Conservation (phyloP, 805 yeast genomes). For the Candida sithepensis region DNA sequence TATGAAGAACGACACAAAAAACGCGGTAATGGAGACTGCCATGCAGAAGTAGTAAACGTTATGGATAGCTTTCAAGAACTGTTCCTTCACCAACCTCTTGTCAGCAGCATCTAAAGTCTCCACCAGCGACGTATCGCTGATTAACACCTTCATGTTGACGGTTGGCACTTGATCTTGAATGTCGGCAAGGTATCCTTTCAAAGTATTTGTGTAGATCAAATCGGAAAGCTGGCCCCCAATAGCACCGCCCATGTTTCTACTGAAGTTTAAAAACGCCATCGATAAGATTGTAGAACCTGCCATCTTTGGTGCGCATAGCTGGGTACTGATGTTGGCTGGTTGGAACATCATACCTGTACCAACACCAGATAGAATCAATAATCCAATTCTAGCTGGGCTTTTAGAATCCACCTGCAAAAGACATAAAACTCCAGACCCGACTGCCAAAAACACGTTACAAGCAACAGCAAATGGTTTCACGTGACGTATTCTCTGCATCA, state of each 20-base stretch:
- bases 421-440: slow-evolving; percentile 43
- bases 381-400: slow-evolving; percentile 37
- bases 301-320: slow-evolving; percentile 47
- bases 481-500: slow-evolving; percentile 35
- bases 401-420: slow-evolving; percentile 39
- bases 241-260: slow-evolving; percentile 44
- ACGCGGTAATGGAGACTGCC: slow-evolving; percentile 33
- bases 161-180: neutral
- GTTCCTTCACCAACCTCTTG: slow-evolving; percentile 11
- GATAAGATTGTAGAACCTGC: slow-evolving; percentile 48
- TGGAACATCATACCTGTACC: slow-evolving; percentile 45
- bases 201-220: slow-evolving; percentile 34
- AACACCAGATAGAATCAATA: slow-evolving; percentile 42
- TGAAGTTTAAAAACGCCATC: slow-evolving; percentile 42
- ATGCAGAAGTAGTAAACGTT: slow-evolving; percentile 39
- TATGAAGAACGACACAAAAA: slow-evolving; percentile 34
- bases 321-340: slow-evolving; percentile 39
- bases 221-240: slow-evolving; percentile 41
- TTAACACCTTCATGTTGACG: neutral
- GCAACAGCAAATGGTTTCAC: slow-evolving; percentile 39
- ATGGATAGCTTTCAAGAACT: slow-evolving; percentile 35
- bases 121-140: slow-evolving; percentile 3
- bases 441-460: slow-evolving; percentile 34
- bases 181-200: slow-evolving; percentile 19
- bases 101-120: slow-evolving; percentile 9